phyloP scores from a whole-genome alignment of 140 eudicot genomes.

The Anethum foeniculum region DNA sequence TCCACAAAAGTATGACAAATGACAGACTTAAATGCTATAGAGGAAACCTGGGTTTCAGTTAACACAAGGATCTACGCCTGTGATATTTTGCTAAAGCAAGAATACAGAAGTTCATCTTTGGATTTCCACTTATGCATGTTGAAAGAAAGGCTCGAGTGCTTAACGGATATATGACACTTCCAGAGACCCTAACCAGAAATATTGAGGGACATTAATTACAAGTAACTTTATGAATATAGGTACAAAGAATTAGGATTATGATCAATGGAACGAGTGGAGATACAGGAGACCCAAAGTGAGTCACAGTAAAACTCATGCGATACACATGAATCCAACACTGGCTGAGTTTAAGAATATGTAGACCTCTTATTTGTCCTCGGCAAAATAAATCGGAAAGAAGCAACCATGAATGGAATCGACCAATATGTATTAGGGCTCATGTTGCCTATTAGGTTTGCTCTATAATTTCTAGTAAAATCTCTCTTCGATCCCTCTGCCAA shows the following conservation, averaged over 20 bases:
- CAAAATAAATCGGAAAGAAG: background rate
- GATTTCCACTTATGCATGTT: background rate
- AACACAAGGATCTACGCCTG: background rate
- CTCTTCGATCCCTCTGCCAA: background rate
- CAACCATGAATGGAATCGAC: background rate
- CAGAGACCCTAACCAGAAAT: background rate
- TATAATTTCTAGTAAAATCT: background rate
- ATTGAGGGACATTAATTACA: background rate
- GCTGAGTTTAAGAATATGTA: background rate
- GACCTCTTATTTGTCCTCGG: background rate
- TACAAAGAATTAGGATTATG: background rate
- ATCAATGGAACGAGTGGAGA: background rate
- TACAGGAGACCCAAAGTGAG: background rate
- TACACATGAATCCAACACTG: background rate
- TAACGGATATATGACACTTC: background rate
- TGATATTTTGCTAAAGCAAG: background rate
- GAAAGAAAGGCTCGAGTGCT: background rate
- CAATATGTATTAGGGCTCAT: background rate
- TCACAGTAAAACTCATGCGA: background rate
- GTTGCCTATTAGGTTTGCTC: background rate
- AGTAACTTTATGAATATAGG: background rate
- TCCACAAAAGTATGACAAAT: background rate
- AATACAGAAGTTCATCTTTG: too few species aligned
- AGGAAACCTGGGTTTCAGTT: background rate
- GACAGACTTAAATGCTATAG: background rate